These are phyloP conservation scores for Flammula alnicola DNA, from an alignment of 1,284 basidiomycete species.

Conservation along the genomic window DNA sequence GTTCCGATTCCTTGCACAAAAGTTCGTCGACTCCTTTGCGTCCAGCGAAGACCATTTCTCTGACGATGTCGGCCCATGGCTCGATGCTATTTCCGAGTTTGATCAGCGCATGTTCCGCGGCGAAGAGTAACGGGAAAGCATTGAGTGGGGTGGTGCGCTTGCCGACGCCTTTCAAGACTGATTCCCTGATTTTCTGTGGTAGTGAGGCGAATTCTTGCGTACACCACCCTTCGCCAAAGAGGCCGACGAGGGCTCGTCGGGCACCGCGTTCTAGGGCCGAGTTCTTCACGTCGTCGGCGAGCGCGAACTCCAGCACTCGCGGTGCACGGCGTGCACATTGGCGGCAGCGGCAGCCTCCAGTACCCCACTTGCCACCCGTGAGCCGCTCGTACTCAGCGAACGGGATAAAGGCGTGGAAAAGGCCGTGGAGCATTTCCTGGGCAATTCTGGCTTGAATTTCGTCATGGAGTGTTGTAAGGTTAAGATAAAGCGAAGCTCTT, in stretches of 20 bases:
- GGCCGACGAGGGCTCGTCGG: slow-evolving; percentile 72
- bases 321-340: slow-evolving; percentile 81
- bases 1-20: slow-evolving; percentile 60
- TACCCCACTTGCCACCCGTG: slow-evolving; percentile 75
- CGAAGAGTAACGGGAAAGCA: slow-evolving; percentile 68
- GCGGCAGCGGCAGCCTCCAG: slow-evolving; percentile 79
- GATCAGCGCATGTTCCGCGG: slow-evolving; percentile 65
- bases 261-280: slow-evolving; percentile 71
- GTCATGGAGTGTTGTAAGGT: slow-evolving; percentile 73
- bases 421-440: slow-evolving; percentile 87
- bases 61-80: slow-evolving; percentile 68
- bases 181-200: slow-evolving; percentile 67
- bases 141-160: slow-evolving; percentile 69
- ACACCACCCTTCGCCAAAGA: slow-evolving; percentile 88
- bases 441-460: slow-evolving; percentile 85
- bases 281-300: slow-evolving; percentile 77
- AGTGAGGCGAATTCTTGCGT: slow-evolving; percentile 77
- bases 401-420: slow-evolving; percentile 81
- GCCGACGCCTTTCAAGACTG: slow-evolving; percentile 70
- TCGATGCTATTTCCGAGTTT: slow-evolving; percentile 60
- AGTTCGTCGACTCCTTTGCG: slow-evolving; percentile 65
- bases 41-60: slow-evolving; percentile 66
- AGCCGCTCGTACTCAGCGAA: slow-evolving; percentile 76
- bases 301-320: slow-evolving; percentile 80
- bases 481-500: slow-evolving; percentile 83